Percentiles rank a stretch among this genome's conserved stretches.
Evolutionary conservation across 148 eudicot species (phyloP).

Genomic region (Rhododendron molle): DNA sequence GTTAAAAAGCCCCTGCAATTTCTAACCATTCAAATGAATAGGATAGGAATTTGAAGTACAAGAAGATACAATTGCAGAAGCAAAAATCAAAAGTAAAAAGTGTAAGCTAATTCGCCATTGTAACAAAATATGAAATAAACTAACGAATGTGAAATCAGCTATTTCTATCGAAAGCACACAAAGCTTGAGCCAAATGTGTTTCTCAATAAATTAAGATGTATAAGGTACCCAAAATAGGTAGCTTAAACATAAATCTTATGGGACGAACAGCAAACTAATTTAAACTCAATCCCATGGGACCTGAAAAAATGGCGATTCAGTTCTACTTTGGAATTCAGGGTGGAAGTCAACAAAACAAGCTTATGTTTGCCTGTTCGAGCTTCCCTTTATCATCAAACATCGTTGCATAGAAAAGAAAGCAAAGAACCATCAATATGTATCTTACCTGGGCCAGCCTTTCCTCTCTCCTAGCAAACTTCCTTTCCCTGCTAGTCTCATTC

Average conservation of each 20-base stretch:
- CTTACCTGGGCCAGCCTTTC: constrained; percentile 62
- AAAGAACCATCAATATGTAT: background rate
- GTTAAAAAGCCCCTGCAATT: background rate
- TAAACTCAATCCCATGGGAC: background rate
- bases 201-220: background rate
- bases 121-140: background rate
- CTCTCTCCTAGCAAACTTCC: constrained; percentile 69
- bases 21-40: background rate
- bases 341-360: background rate
- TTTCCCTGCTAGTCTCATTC: constrained; percentile 83
- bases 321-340: background rate
- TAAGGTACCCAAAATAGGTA: too few species aligned
- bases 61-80: background rate
- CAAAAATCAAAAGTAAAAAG: background rate
- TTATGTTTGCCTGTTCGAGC: background rate
- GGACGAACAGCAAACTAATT: background rate
- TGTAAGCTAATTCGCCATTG: background rate
- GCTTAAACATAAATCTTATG: background rate
- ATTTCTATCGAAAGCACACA: background rate
- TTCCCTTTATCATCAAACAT: background rate
- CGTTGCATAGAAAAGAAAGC: background rate
- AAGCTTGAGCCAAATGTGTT: background rate
- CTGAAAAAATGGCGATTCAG: background rate
- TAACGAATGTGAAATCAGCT: background rate
- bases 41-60: background rate